These are phyloP conservation scores for Penicillium sp. DNA, from an alignment of 2,329 filamentous ascomycete species.

Conservation along the genomic window DNA sequence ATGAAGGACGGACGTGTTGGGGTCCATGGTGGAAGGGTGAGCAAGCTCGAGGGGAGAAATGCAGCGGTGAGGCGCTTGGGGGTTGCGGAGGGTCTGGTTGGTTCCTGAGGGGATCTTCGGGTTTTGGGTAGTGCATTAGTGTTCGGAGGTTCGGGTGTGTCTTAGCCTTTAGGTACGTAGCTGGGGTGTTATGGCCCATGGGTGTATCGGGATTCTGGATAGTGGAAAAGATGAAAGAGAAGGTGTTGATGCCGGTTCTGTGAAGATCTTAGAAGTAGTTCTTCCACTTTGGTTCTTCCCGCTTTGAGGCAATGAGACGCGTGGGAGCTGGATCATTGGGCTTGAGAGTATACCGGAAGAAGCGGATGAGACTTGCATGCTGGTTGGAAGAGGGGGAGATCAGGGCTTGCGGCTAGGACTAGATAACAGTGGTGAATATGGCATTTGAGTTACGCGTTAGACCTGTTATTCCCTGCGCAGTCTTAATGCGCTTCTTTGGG, in stretches of 20 bases:
- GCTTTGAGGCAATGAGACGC: background rate
- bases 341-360: background rate
- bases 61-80: background rate
- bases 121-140: background rate
- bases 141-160: no score
- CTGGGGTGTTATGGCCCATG: no score
- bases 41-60: background rate
- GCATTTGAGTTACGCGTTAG: no score
- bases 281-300: background rate
- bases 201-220: no score
- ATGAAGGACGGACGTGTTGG: background rate
- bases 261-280: background rate
- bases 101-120: background rate
- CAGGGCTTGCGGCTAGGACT: slow-evolving; percentile 17
- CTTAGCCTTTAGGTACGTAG: no score
- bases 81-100: background rate
- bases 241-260: no score
- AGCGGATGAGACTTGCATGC: background rate
- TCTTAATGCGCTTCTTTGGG: background rate
- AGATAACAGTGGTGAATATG: slow-evolving; percentile 10
- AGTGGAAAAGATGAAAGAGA: background rate
- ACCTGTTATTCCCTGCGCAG: background rate
- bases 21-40: background rate
- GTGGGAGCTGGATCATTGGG: background rate
- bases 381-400: slow-evolving; percentile 8